Base-by-base conservation (phyloP, 345 rosid species). In the Camelina laxa region DNA sequence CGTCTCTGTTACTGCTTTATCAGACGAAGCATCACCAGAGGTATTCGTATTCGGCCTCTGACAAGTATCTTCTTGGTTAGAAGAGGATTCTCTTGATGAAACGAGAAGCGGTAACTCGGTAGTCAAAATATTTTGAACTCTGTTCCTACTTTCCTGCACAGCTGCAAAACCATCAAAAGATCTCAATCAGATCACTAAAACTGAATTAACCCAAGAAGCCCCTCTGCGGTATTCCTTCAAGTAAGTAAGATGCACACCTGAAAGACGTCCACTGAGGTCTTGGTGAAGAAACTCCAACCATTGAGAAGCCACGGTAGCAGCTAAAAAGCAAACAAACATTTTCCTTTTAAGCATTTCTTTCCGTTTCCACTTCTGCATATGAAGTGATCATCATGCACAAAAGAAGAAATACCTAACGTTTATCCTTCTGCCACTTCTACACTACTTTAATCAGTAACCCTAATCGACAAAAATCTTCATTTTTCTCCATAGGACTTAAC, bases 251-350 rank as follows among this genome's bases (percentile, higher is more conserved):
- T 12, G 19, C 12, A 11, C 80, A 92, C 99, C 99, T 72, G 91
- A 81, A 65, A 96, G 88, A 16, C 98, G 91, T 64, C 97, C 97
- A 68, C 82, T 90, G 60, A 92, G 84, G 85, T 95, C 97, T 81
- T 95, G 99, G 66, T 90, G 87, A 75, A 95, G 91, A 79, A 90
- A 91, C 17, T 92, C 94, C 84, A 95, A 71, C 99, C 99, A 95
- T 69, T 92, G 97, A 24, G 98, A 86, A 67, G 98, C 96, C 62
- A 92, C 89, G 19, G 80, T 85, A 39, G 99, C 99, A 83, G 96
- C 98, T 92, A 90, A 65, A 85, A 82, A 61, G 48, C 69, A 79
- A 79, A 72, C 64, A 57, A 58, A 33, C 67, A 67, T 53, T 38
- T 59, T 69, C 79, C 72, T 67, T 67, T 65, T 66, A 65, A 80